Percentiles rank a stretch among this genome's conserved stretches.
These are phyloP conservation scores for Aspergillus mulundensis DNA, from an alignment of 495 filamentous ascomycete genomes.

Conservation along the genomic window DNA sequence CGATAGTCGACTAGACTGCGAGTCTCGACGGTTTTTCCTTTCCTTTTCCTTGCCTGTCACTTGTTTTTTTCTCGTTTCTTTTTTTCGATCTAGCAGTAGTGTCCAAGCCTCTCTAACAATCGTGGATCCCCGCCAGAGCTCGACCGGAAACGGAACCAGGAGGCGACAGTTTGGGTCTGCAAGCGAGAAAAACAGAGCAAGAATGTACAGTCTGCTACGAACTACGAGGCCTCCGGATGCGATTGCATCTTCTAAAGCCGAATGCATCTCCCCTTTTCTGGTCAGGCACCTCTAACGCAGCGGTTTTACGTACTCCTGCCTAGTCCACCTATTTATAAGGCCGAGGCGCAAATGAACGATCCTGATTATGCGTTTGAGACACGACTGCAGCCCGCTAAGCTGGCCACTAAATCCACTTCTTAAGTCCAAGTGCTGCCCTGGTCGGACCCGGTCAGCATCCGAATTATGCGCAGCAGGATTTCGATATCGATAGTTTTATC, in stretches of 20 bases:
- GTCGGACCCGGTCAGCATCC: conserved; percentile 7
- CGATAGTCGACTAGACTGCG: not conserved
- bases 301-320: conserved; percentile 1
- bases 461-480: not conserved
- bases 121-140: conserved; percentile 39
- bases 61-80: conserved; percentile 17
- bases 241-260: not conserved
- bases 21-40: conserved; percentile 14
- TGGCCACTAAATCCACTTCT: conserved; percentile 16
- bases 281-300: not conserved
- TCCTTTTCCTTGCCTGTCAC: conserved; percentile 8
- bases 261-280: not conserved
- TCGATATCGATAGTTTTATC: not conserved
- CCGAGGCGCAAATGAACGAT: conserved; percentile 12
- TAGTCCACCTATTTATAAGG: conserved; percentile 1
- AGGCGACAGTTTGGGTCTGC: conserved; percentile 20
- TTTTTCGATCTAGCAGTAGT: conserved; percentile 13
- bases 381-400: conserved; percentile 18
- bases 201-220: conserved; percentile 1
- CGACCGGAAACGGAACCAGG: conserved; percentile 36
- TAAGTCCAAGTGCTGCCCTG: conserved; percentile 9
- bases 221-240: not conserved
- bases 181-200: conserved; percentile 14
- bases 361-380: conserved; percentile 22
- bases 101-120: conserved; percentile 28